phyloP scores from a whole-genome alignment of 257 asterid species.

The Nicotiana tabacum region DNA sequence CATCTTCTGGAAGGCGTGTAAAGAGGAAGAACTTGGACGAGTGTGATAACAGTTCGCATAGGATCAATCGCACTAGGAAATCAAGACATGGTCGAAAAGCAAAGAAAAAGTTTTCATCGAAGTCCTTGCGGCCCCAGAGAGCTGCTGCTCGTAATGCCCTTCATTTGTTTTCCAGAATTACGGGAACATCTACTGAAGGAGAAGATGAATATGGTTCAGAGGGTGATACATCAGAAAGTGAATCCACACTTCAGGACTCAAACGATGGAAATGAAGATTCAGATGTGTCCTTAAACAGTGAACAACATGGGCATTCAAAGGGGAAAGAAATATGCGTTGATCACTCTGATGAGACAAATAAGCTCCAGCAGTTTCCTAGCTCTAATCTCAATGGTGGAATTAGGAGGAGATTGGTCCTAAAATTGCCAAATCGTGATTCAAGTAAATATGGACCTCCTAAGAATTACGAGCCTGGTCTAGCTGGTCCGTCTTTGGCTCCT shows the following conservation, averaged over 20 bases:
- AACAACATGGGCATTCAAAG: constrained; percentile 43
- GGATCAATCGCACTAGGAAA: constrained; percentile 44
- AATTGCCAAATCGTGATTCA: constrained; percentile 70
- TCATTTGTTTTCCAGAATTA: constrained; percentile 78
- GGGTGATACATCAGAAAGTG: constrained; percentile 64
- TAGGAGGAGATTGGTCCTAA: constrained; percentile 73
- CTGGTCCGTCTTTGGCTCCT: constrained; percentile 45
- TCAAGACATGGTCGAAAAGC: constrained; percentile 55
- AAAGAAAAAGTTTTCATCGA: constrained; percentile 48
- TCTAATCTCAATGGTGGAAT: constrained; percentile 37
- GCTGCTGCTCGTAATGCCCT: constrained; percentile 99
- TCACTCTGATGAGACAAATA: constrained; percentile 37
- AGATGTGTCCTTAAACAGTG: constrained; percentile 52
- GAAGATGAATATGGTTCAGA: constrained; percentile 54
- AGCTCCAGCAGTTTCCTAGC: constrained; percentile 37
- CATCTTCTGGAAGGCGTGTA: constrained; percentile 94
- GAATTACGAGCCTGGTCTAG: constrained; percentile 30
- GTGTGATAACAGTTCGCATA: constrained; percentile 38
- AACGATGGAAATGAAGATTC: constrained; percentile 70
- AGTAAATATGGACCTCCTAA: constrained; percentile 35
- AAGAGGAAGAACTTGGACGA: constrained; percentile 80
- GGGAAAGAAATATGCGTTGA: constrained; percentile 67
- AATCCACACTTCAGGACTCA: constrained; percentile 62
- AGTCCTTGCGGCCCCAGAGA: constrained; percentile 80
- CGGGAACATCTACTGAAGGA: constrained; percentile 72